Conservation (phyloP, 495 filamentous ascomycete species). For the Xylaria cubensis region DNA sequence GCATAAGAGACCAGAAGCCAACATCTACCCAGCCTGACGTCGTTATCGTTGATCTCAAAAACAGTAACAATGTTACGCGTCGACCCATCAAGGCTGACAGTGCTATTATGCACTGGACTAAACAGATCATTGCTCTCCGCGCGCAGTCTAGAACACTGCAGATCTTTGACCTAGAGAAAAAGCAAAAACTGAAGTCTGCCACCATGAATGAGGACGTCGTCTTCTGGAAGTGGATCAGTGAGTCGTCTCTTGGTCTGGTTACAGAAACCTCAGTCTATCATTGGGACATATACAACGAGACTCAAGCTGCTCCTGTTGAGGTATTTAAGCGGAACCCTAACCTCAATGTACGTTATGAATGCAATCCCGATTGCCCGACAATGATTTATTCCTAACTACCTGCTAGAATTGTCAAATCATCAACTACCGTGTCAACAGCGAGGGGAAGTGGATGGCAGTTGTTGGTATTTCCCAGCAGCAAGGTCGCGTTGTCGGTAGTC, state of each 20-base stretch:
- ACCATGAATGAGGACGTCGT: conserved; percentile 96
- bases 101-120: conserved; percentile 98
- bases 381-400: conserved; percentile 31
- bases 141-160: conserved; percentile 91
- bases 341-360: conserved; percentile 68
- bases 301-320: conserved; percentile 80
- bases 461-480: conserved; percentile 94
- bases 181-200: conserved; percentile 92
- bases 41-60: conserved; percentile 95
- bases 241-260: conserved; percentile 83
- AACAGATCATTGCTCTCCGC: conserved; percentile 94
- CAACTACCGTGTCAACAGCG: conserved; percentile 95
- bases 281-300: conserved; percentile 91
- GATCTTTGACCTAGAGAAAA: conserved; percentile 91
- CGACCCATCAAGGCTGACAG: conserved; percentile 98
- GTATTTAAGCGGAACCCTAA: conserved; percentile 92
- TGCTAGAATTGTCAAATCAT: conserved; percentile 93
- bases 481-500: conserved; percentile 90
- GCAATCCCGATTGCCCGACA: neutral
- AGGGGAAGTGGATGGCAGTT: conserved; percentile 97
- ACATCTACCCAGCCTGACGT: conserved; percentile 86
- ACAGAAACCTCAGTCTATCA: conserved; percentile 91
- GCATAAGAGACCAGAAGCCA: conserved; percentile 88
- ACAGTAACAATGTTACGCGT: conserved; percentile 88
- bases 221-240: conserved; percentile 99